Evolutionary conservation across 2,329 filamentous ascomycete genomes (phyloP).

Genomic region (Thermomyces lanuginosus): DNA sequence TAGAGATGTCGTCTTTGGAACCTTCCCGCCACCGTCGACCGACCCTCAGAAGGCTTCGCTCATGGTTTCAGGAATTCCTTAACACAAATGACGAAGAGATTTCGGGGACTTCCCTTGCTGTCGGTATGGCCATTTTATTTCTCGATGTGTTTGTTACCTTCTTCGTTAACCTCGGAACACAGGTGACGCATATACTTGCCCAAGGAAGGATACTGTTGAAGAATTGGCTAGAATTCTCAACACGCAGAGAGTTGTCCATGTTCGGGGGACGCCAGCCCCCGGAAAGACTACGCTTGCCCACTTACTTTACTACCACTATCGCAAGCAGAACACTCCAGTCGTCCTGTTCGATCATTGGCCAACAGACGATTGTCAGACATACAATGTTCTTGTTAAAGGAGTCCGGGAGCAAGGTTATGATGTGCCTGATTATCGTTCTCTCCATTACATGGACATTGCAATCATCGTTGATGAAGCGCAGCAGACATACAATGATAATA

Average conservation of each 20-base stretch:
- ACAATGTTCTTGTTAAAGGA: not conserved
- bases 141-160: too few relatives aligned
- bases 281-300: constrained; percentile 6
- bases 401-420: not conserved
- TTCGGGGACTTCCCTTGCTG: too few relatives aligned
- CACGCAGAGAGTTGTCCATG: constrained; percentile 3
- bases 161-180: too few relatives aligned
- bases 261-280: constrained; percentile 5
- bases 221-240: constrained; percentile 5
- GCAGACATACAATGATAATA: constrained; percentile 3
- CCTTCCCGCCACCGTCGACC: too few relatives aligned
- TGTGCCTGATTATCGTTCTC: constrained; percentile 1
- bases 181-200: too few relatives aligned
- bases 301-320: constrained; percentile 5
- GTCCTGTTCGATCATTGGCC: constrained; percentile 1
- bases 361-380: too few relatives aligned
- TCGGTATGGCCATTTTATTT: too few relatives aligned
- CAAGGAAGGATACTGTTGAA: constrained; percentile 2
- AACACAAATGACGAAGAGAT: too few relatives aligned
- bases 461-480: constrained; percentile 7
- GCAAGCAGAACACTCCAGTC: constrained; percentile 1
- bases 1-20: too few relatives aligned
- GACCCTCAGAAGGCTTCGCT: too few relatives aligned
- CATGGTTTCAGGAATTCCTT: too few relatives aligned
- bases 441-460: constrained; percentile 3